Conservation (phyloP, 192 early-diverging fungal species). For the Backusella parvicylindrica region DNA sequence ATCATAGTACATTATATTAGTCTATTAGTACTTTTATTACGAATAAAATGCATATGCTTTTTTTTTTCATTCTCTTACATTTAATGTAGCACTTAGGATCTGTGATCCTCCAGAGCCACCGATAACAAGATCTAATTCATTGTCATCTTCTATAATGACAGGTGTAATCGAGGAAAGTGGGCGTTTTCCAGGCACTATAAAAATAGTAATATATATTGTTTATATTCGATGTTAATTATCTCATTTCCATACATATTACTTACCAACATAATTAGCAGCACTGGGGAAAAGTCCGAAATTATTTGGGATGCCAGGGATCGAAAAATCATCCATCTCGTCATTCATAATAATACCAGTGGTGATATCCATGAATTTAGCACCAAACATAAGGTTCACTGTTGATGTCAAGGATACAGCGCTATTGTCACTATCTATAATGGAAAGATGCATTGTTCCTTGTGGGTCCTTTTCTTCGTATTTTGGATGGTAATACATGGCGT, state of each 20-base stretch:
- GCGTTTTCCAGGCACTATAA: conserved; percentile 74
- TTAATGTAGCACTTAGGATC: conserved; percentile 73
- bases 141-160: conserved; percentile 55
- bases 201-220: not conserved
- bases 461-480: conserved; percentile 70
- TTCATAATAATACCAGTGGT: conserved; percentile 89
- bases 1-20: conserved; percentile 3
- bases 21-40: not conserved
- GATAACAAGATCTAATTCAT: conserved; percentile 64
- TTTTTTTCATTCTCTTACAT: conserved; percentile 32
- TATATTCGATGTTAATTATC: not conserved
- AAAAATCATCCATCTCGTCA: conserved; percentile 96
- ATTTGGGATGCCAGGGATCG: conserved; percentile 66
- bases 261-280: conserved; percentile 73
- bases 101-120: conserved; percentile 89
- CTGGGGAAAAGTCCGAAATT: conserved; percentile 80
- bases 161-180: conserved; percentile 71
- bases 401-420: conserved; percentile 84
- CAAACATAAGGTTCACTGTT: conserved; percentile 90
- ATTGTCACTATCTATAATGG: conserved; percentile 68
- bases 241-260: not conserved
- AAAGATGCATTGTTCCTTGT: conserved; percentile 93
- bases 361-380: conserved; percentile 82
- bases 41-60: not conserved
- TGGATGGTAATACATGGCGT: conserved; percentile 75